Evolutionary conservation across 2,329 filamentous ascomycete genomes (phyloP), one percentile per base, ranked within the genome.

Genomic region (Botrytis hyacinthi): DNA sequence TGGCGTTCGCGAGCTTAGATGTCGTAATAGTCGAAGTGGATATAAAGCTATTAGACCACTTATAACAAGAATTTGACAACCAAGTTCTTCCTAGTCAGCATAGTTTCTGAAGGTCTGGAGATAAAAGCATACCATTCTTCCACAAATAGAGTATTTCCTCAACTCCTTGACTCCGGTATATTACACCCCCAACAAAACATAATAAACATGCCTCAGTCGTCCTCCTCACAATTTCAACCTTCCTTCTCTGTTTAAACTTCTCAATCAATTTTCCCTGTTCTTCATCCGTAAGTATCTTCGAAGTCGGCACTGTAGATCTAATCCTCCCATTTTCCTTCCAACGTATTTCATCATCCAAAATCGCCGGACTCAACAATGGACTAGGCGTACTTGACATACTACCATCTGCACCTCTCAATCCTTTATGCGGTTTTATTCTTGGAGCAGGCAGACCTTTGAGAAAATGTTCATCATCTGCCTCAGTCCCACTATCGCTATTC

Each of bases 381-480:
- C 88, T 90, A 2, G 87, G 87, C 5, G 84, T 80, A 10, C 86
- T 86, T 0, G 89, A 91, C 3, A 87, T 78, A 4, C 79, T 80
- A 78, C 87, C 90, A 77, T 88, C 86, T 74, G 82, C 83, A 74
- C 88, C 91, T 74, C 92, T 88, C 67, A 97, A 82, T 12, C 94
- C 95, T 83, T 97, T 98, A 80, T 92, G 91, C 46, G 89, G 86
- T 75, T 90, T 88, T 14, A 87, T 78, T n/a, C 87, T 91, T 3
- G 95, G 93, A 4, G 95, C 93, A 1, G 95, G 95, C 35, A 98
- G 84, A 0, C 94, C 92, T 81, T 92, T 96, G 73, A 97, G 85
- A 77, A 95, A 91, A 76, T 95, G 92, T 82, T 98, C 95, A 83
- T 98, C 95, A 79, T 98, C 95, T 57, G 95, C 95, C 81, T 98